These are phyloP conservation scores for Asterochloris erici DNA, from an alignment of 139 green algal genomes.

Conservation along the genomic window DNA sequence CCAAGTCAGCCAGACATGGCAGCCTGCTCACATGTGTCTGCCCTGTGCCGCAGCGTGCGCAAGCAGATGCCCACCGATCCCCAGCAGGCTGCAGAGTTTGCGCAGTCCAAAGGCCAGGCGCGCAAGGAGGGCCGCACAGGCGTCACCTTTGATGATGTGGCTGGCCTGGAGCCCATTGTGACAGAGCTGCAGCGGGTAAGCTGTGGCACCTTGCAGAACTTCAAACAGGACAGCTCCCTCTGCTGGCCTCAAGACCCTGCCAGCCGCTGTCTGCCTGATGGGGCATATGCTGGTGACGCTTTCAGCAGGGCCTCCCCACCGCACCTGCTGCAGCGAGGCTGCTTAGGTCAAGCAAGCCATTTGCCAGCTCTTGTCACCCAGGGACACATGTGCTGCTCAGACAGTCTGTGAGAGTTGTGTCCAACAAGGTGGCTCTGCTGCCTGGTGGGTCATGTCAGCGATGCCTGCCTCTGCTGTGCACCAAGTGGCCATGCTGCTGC, in stretches of 20 bases:
- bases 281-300: neutral
- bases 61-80: constrained; percentile 59
- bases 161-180: constrained; percentile 82
- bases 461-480: neutral
- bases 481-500: neutral
- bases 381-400: too few relatives aligned
- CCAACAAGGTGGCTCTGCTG: too few relatives aligned
- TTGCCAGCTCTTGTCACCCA: too few relatives aligned
- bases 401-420: too few relatives aligned
- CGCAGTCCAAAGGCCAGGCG: constrained; percentile 79
- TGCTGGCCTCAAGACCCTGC: too few relatives aligned
- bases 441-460: too few relatives aligned
- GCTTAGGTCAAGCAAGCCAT: too few relatives aligned
- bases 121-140: constrained; percentile 79
- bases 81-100: constrained; percentile 88
- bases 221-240: too few relatives aligned
- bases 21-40: neutral
- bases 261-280: neutral
- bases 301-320: neutral
- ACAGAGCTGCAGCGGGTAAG: constrained; percentile 74
- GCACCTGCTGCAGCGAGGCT: neutral
- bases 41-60: constrained; percentile 24
- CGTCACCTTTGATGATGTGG: constrained; percentile 89
- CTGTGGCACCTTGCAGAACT: too few relatives aligned
- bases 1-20: neutral